Conservation (phyloP, 495 filamentous ascomycete species). For the Penicillium steckii region DNA sequence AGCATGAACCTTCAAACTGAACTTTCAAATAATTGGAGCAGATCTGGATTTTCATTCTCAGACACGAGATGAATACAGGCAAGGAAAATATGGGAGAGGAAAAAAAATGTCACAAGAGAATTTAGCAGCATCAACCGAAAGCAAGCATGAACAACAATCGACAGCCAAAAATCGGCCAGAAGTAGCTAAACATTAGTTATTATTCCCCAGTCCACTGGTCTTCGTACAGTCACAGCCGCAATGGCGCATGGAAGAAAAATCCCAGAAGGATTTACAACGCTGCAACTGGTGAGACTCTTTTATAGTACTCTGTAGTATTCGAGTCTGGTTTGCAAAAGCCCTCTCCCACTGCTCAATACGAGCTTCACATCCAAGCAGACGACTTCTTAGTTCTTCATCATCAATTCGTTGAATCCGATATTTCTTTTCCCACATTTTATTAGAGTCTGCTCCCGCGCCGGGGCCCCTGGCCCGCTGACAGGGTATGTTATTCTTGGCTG, state of each 20-base stretch:
- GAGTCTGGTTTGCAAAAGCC: constrained; percentile 15
- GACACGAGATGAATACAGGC: neutral
- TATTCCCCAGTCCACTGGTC: neutral
- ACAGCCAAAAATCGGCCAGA: neutral
- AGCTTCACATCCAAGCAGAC: constrained; percentile 33
- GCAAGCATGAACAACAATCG: neutral
- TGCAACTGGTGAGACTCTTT: constrained; percentile 18
- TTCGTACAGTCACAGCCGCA: constrained; percentile 3
- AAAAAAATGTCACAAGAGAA: neutral
- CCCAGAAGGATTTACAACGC: constrained; percentile 3
- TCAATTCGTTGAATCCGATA: constrained; percentile 19
- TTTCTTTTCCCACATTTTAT: constrained; percentile 8
- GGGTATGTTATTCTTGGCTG: constrained; percentile 3
- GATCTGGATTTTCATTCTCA: neutral
- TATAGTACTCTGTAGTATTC: constrained; percentile 25
- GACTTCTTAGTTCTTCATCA: constrained; percentile 30
- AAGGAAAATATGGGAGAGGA: neutral
- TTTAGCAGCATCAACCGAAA: neutral
- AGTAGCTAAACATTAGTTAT: constrained; percentile 1
- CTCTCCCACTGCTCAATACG: constrained; percentile 27
- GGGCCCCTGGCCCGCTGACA: constrained; percentile 4
- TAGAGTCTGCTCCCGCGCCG: neutral
- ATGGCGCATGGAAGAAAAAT: constrained; percentile 4
- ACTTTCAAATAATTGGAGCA: too few relatives aligned
- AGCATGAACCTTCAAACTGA: too few relatives aligned